Percentiles rank a stretch among this genome's conserved stretches.
Conservation (phyloP, 2,329 filamentous ascomycete species). For the Xylariaceae sp. region DNA sequence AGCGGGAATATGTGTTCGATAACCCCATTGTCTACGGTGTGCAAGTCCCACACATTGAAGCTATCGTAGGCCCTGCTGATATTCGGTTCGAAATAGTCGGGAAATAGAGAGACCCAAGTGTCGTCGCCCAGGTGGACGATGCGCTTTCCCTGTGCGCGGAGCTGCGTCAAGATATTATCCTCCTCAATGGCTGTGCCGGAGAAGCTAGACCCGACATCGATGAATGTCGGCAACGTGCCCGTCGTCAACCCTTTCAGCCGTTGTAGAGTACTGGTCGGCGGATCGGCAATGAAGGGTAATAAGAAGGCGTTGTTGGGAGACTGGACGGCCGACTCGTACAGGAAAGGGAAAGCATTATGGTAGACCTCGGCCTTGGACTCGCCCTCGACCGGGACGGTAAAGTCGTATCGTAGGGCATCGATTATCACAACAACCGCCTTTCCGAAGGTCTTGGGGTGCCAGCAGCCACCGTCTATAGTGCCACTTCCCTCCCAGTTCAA, state of each 20-base stretch:
- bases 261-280: slow-evolving; percentile 89
- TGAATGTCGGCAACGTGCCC: slow-evolving; percentile 88
- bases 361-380: slow-evolving; percentile 55
- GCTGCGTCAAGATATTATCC: slow-evolving; percentile 68
- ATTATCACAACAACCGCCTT: slow-evolving; percentile 87
- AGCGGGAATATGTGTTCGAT: slow-evolving; percentile 85
- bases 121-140: slow-evolving; percentile 96
- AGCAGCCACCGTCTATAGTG: slow-evolving; percentile 66
- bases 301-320: slow-evolving; percentile 80
- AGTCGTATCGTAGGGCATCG: slow-evolving; percentile 94
- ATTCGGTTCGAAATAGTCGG: slow-evolving; percentile 83
- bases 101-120: slow-evolving; percentile 92
- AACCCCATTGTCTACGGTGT: slow-evolving; percentile 94
- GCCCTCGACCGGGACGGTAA: slow-evolving; percentile 72
- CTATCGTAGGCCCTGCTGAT: slow-evolving; percentile 89
- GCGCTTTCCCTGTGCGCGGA: slow-evolving; percentile 60
- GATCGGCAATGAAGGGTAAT: slow-evolving; percentile 92
- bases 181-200: slow-evolving; percentile 93
- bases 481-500: slow-evolving; percentile 37
- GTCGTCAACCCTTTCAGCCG: slow-evolving; percentile 91
- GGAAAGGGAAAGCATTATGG: slow-evolving; percentile 76
- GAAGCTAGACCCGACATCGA: slow-evolving; percentile 92
- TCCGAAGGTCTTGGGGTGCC: slow-evolving; percentile 91
- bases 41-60: slow-evolving; percentile 96
- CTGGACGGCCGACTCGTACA: slow-evolving; percentile 74